Conservation (phyloP, 106 monocot genomes). For the Apostasia ramifera region DNA sequence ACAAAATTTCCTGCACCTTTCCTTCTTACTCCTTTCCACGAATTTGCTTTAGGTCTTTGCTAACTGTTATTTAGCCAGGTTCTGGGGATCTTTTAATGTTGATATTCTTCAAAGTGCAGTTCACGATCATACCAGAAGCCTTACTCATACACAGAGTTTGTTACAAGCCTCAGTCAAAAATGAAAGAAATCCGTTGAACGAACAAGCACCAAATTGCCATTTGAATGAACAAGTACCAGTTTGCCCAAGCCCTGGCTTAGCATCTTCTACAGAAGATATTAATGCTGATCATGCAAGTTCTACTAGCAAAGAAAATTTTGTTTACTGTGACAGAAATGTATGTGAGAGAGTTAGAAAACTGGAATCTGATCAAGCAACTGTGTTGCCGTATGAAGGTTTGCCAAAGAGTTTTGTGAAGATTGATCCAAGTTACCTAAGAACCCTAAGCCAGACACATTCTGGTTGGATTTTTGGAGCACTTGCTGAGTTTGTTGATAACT, state of each 20-base stretch:
- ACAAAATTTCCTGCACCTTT: no score
- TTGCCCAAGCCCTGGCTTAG: neutral
- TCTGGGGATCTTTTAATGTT: neutral
- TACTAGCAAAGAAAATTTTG: no score
- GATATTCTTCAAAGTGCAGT: constrained; percentile 2
- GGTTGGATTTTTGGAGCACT: constrained; percentile 58
- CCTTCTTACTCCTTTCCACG: no score
- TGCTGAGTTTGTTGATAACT: constrained; percentile 62
- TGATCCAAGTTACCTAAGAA: constrained; percentile 43
- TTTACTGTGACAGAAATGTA: no score
- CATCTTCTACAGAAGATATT: constrained; percentile 2
- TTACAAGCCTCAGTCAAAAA: neutral
- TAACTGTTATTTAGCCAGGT: no score
- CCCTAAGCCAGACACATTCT: constrained; percentile 50
- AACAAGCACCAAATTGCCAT: neutral
- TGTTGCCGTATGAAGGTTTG: neutral
- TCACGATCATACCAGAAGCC: neutral
- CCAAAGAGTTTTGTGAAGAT: constrained; percentile 25
- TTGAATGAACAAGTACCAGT: neutral
- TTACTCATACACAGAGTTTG: neutral
- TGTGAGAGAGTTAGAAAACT: no score
- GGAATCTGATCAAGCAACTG: neutral
- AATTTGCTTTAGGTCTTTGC: no score
- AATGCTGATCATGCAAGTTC: neutral
- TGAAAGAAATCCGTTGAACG: neutral